phyloP scores from a whole-genome alignment of 257 asterid genomes.

The Lycium barbarum region DNA sequence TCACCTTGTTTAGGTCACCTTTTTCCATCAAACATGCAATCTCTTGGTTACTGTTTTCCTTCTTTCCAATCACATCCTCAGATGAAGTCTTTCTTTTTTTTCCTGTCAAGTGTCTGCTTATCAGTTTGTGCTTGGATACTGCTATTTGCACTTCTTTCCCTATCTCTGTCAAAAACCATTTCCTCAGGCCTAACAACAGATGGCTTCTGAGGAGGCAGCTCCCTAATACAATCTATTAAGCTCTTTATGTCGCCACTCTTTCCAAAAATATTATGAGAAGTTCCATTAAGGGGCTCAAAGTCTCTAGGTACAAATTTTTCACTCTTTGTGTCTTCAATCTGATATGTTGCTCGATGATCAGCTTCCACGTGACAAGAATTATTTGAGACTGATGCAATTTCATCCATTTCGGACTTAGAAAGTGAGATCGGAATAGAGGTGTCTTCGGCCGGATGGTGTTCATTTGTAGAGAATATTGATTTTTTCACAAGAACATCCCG shows the following conservation, averaged over 20 bases:
- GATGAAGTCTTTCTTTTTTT: conserved; percentile 28
- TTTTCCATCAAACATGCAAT: conserved; percentile 34
- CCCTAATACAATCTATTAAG: conserved; percentile 37
- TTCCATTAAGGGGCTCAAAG: conserved; percentile 32
- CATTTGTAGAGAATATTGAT: neutral
- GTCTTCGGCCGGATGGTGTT: conserved; percentile 29
- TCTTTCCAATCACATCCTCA: neutral
- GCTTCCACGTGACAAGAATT: conserved; percentile 24
- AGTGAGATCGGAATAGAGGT: neutral
- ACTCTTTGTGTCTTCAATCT: conserved; percentile 34
- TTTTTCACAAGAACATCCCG: conserved; percentile 30
- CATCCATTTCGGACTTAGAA: conserved; percentile 27
- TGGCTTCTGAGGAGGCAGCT: conserved; percentile 13
- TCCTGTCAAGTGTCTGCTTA: conserved; percentile 31
- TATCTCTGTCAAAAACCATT: conserved; percentile 14
- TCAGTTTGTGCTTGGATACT: conserved; percentile 27
- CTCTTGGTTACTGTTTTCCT: conserved; percentile 1
- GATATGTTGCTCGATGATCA: conserved; percentile 34
- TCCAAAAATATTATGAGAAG: conserved; percentile 25
- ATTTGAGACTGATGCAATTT: conserved; percentile 28
- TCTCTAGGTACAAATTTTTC: neutral
- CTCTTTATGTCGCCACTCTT: conserved; percentile 26
- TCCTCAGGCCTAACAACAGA: conserved; percentile 31
- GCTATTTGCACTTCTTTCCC: conserved; percentile 23
- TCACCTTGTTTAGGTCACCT: conserved; percentile 35